Conservation (phyloP, 2,329 filamentous ascomycete genomes). For the Trichocomaceae sp. region DNA sequence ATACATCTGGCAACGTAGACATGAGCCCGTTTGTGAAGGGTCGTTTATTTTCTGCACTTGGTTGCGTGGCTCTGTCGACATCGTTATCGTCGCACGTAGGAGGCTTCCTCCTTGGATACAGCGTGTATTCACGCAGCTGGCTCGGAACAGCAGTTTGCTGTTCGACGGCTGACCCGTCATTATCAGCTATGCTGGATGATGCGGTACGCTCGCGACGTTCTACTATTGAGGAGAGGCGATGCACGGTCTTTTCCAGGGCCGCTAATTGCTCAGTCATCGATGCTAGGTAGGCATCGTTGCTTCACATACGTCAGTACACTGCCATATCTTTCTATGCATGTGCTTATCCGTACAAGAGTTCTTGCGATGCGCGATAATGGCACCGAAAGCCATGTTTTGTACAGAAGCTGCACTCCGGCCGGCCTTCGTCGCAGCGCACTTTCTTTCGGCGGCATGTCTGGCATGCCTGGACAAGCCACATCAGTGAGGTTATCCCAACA, state of each 20-base stretch:
- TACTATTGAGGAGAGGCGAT: not conserved
- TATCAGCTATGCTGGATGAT: not conserved
- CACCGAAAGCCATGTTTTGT: slow-evolving; percentile 3
- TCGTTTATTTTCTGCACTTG: no score
- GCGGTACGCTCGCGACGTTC: not conserved
- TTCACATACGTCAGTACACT: not conserved
- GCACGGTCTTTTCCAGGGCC: not conserved
- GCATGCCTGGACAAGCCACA: not conserved
- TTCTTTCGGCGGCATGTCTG: slow-evolving; percentile 4
- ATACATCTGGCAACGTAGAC: not conserved
- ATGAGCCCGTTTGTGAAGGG: no score
- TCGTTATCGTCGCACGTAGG: not conserved
- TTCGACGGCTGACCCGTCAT: not conserved
- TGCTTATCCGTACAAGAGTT: not conserved
- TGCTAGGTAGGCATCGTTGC: not conserved
- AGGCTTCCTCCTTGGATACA: not conserved
- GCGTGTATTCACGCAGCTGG: not conserved
- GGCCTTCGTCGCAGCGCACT: slow-evolving; percentile 2
- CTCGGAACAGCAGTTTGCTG: not conserved
- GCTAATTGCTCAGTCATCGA: not conserved
- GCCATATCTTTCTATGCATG: not conserved
- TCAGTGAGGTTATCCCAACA: not conserved
- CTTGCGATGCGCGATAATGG: not conserved
- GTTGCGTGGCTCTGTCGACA: not conserved
- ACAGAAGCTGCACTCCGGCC: slow-evolving; percentile 1